phyloP scores from a whole-genome alignment of 1,284 basidiomycete genomes.

The Heterobasidion parviporum region DNA sequence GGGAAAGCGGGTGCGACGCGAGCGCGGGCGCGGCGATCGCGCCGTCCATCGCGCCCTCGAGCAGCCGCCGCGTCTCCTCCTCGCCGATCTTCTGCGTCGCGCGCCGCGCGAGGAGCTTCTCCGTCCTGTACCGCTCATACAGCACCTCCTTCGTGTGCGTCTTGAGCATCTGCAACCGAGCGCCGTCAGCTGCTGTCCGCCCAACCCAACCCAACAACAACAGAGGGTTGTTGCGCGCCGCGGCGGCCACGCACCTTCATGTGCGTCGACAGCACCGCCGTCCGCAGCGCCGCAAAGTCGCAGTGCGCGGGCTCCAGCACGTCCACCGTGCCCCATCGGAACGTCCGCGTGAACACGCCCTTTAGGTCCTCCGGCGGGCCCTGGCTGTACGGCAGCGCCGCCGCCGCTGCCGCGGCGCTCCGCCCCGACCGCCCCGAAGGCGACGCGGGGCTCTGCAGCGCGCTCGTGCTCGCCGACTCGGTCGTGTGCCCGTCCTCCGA shows the following conservation, averaged over 20 bases:
- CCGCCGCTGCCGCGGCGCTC: conserved; percentile 10
- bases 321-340: conserved; percentile 77
- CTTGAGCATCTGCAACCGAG: conserved; percentile 53
- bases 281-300: conserved; percentile 75
- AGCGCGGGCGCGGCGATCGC: too few relatives aligned
- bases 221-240: neutral
- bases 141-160: conserved; percentile 72
- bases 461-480: conserved; percentile 12
- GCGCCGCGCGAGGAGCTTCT: conserved; percentile 75
- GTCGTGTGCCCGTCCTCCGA: conserved; percentile 37
- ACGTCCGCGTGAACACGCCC: conserved; percentile 67
- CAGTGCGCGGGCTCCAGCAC: conserved; percentile 77
- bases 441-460: conserved; percentile 13
- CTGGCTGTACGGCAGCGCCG: conserved; percentile 30
- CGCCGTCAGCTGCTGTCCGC: conserved; percentile 9
- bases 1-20: neutral
- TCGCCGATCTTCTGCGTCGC: conserved; percentile 71
- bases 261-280: conserved; percentile 71
- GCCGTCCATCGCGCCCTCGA: conserved; percentile 38
- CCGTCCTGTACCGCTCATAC: conserved; percentile 78
- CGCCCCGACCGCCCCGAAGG: conserved; percentile 19
- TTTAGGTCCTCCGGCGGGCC: conserved; percentile 56
- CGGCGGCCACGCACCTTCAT: conserved; percentile 48
- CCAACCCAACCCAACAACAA: too few relatives aligned
- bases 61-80: conserved; percentile 56